phyloP scores from a whole-genome alignment of 2,329 filamentous ascomycete species.

The Trichoderma polysporum region DNA sequence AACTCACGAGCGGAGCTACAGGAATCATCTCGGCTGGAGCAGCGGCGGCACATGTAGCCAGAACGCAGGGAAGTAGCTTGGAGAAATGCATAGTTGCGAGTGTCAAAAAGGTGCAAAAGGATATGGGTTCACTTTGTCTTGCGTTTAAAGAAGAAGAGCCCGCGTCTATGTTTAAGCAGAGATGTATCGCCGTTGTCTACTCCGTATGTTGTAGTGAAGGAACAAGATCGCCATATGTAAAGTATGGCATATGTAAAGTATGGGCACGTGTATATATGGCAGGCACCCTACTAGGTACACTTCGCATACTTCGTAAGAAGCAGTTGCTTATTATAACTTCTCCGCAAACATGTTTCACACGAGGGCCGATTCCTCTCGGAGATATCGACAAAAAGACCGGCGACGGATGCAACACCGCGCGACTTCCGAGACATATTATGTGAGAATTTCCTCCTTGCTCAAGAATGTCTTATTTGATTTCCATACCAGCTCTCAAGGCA shows the following conservation, averaged over 20 bases:
- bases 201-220: neutral
- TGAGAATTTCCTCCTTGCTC: neutral
- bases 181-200: neutral
- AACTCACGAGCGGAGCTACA: neutral
- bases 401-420: neutral
- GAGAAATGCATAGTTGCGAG: neutral
- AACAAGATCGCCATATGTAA: neutral
- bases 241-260: neutral
- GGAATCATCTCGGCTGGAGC: neutral
- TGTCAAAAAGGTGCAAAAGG: neutral
- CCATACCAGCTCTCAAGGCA: neutral
- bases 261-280: neutral
- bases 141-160: neutral
- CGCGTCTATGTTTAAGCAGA: neutral
- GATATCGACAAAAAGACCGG: neutral
- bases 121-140: neutral
- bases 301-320: too few species aligned
- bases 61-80: neutral
- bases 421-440: slow-evolving; percentile 1
- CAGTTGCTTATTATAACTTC: neutral
- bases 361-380: neutral
- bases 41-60: neutral
- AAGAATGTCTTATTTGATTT: neutral
- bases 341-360: slow-evolving; percentile 6
- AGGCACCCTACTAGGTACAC: too few species aligned